These are phyloP conservation scores for Mariannaea elegans DNA, from an alignment of 2,329 filamentous ascomycete species.

Conservation along the genomic window DNA sequence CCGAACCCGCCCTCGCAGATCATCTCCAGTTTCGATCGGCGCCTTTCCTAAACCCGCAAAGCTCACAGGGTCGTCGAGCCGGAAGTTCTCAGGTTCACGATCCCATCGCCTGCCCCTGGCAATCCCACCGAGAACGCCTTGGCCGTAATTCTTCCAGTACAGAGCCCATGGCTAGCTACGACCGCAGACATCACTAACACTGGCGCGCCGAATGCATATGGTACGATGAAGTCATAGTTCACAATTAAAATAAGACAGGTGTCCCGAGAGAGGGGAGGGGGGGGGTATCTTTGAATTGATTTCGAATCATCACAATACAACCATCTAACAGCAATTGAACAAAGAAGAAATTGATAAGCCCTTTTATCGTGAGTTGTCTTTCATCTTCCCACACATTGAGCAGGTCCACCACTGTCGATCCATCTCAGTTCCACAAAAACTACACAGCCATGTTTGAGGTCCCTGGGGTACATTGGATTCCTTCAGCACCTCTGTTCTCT, in stretches of 20 bases:
- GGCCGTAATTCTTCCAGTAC: slow-evolving; percentile 1
- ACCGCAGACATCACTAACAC: slow-evolving; percentile 3
- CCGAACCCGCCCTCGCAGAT: slow-evolving; percentile 39
- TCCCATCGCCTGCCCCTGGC: slow-evolving; percentile 33
- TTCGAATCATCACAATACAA: slow-evolving; percentile 5
- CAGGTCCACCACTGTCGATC: slow-evolving; percentile 67
- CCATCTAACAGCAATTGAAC: slow-evolving; percentile 12
- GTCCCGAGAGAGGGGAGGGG: slow-evolving; percentile 16
- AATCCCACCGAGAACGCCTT: slow-evolving; percentile 18
- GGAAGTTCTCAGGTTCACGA: slow-evolving; percentile 31
- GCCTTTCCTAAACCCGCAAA: slow-evolving; percentile 40
- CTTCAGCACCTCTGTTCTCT: slow-evolving; percentile 5
- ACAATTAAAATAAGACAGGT: slow-evolving; percentile 10
- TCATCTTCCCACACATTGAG: slow-evolving; percentile 62
- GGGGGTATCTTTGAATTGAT: slow-evolving; percentile 23
- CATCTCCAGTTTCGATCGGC: slow-evolving; percentile 45
- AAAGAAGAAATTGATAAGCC: background rate
- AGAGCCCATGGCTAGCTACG: too few relatives aligned
- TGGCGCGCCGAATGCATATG: slow-evolving; percentile 2
- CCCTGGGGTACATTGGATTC: slow-evolving; percentile 16
- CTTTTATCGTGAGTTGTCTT: slow-evolving; percentile 53
- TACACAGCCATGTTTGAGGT: slow-evolving; percentile 59
- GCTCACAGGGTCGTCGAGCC: slow-evolving; percentile 33
- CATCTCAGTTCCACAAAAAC: slow-evolving; percentile 60
- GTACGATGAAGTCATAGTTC: slow-evolving; percentile 37